Conservation (phyloP, 495 filamentous ascomycete genomes). For the Xeromyces bisporus region DNA sequence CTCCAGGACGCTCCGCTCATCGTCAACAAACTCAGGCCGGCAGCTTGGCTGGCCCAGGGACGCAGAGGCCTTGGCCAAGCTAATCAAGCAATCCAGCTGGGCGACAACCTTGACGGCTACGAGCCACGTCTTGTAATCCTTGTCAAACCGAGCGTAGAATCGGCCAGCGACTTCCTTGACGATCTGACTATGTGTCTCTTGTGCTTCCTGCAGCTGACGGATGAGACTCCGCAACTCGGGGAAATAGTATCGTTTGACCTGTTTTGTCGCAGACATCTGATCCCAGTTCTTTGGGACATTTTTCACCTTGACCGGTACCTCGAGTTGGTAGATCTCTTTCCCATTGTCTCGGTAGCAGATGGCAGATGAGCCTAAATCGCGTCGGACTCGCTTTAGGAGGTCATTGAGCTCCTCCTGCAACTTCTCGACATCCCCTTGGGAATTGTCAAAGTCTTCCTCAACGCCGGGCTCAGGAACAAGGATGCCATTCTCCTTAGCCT, state of each 20-base stretch:
- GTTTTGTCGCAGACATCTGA: constrained; percentile 86
- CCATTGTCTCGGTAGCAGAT: constrained; percentile 80
- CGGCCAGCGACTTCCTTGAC: constrained; percentile 70
- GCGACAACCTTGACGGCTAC: constrained; percentile 71
- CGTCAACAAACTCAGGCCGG: constrained; percentile 69
- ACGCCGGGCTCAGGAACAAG: constrained; percentile 80
- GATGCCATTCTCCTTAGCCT: constrained; percentile 56
- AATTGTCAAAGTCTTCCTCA: constrained; percentile 83
- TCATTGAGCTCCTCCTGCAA: constrained; percentile 55
- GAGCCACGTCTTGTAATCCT: constrained; percentile 77
- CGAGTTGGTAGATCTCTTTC: constrained; percentile 94
- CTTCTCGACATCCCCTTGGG: constrained; percentile 56
- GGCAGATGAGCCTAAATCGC: constrained; percentile 45
- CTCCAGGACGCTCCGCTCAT: constrained; percentile 69
- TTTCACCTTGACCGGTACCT: constrained; percentile 74
- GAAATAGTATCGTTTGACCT: constrained; percentile 90
- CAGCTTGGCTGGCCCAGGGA: constrained; percentile 76
- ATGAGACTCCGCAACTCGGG: constrained; percentile 67
- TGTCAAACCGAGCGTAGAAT: constrained; percentile 77
- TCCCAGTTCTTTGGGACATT: constrained; percentile 72
- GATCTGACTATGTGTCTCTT: constrained; percentile 87
- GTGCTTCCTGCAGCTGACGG: constrained; percentile 74
- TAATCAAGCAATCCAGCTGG: constrained; percentile 89
- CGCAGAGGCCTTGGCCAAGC: constrained; percentile 72
- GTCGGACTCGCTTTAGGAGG: constrained; percentile 52